These are phyloP conservation scores for Agaricus bisporus DNA, from an alignment of 768 basidiomycete species.

Conservation along the genomic window DNA sequence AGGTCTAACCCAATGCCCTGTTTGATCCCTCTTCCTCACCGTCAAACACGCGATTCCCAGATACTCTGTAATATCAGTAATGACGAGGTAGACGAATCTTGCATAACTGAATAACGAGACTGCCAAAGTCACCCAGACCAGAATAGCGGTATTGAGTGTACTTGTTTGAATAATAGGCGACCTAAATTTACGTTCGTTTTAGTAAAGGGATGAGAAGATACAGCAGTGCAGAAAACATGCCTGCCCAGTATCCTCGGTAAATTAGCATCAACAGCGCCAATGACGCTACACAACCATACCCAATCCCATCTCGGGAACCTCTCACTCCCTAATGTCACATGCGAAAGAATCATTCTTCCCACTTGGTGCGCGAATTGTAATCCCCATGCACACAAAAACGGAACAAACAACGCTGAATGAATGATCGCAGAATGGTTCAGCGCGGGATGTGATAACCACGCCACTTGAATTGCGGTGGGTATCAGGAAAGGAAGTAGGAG, in stretches of 20 bases:
- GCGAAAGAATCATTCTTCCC: slow-evolving; percentile 88
- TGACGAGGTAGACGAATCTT: slow-evolving; percentile 78
- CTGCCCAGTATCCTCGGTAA: slow-evolving; percentile 57
- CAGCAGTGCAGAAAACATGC: slow-evolving; percentile 34
- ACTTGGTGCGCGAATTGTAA: slow-evolving; percentile 86
- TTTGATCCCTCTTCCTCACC: slow-evolving; percentile 75
- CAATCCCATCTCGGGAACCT: slow-evolving; percentile 85
- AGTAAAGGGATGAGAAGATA: background rate
- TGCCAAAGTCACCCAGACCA: slow-evolving; percentile 66
- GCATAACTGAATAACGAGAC: slow-evolving; percentile 67
- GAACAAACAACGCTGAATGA: slow-evolving; percentile 71
- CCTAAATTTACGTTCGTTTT: slow-evolving; percentile 23
- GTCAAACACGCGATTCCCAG: slow-evolving; percentile 95
- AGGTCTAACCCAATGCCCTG: slow-evolving; percentile 17
- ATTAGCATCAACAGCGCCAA: slow-evolving; percentile 82
- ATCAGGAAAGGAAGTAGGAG: slow-evolving; percentile 77
- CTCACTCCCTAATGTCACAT: slow-evolving; percentile 64
- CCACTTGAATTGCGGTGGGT: slow-evolving; percentile 63
- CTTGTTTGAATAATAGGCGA: slow-evolving; percentile 72
- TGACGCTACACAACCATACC: slow-evolving; percentile 77
- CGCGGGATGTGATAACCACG: slow-evolving; percentile 75
- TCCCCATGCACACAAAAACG: slow-evolving; percentile 93
- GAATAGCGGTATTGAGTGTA: slow-evolving; percentile 52
- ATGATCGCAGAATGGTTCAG: slow-evolving; percentile 61
- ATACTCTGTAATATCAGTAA: slow-evolving; percentile 82